Evolutionary conservation across 1,139 yeast species (phyloP).

Genomic region (Debaryomycetaceae sp.): DNA sequence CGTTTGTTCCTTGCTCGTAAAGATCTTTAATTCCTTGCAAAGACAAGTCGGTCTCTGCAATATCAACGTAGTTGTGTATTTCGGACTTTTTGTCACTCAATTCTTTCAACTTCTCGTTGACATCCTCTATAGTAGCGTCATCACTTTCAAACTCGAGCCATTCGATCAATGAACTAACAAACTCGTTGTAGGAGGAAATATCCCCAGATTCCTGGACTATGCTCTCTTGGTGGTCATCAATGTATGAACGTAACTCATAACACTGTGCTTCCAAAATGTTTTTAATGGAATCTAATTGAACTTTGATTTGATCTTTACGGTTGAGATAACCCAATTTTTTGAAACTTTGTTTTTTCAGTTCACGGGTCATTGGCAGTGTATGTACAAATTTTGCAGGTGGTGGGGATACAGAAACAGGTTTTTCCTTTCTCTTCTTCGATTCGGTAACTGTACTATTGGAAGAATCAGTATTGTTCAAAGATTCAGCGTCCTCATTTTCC

Average conservation of each 20-base stretch:
- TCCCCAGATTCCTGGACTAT: conserved; percentile 33
- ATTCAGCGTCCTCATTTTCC: conserved; percentile 9
- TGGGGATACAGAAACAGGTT: conserved; percentile 13
- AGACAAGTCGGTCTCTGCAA: conserved; percentile 33
- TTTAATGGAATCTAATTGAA: conserved; percentile 44
- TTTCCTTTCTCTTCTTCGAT: neutral
- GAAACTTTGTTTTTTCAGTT: conserved; percentile 33
- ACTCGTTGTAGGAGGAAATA: conserved; percentile 17
- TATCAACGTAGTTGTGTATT: conserved; percentile 20
- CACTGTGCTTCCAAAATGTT: conserved; percentile 58
- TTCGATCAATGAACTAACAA: conserved; percentile 54
- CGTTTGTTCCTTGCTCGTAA: conserved; percentile 36
- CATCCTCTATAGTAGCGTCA: conserved; percentile 43
- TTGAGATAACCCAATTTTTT: conserved; percentile 31
- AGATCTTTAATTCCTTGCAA: conserved; percentile 34
- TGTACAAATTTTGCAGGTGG: conserved; percentile 35
- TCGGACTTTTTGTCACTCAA: conserved; percentile 18
- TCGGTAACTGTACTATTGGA: conserved; percentile 7
- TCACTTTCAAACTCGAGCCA: conserved; percentile 82
- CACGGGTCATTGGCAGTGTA: conserved; percentile 44
- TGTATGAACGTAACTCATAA: conserved; percentile 52
- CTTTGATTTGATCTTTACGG: conserved; percentile 45
- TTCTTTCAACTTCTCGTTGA: conserved; percentile 24
- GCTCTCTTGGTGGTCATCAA: conserved; percentile 48
- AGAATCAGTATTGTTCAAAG: conserved; percentile 6